Evolutionary conservation across 768 basidiomycete species (phyloP).

Genomic region (Boletus pseudopeckii): DNA sequence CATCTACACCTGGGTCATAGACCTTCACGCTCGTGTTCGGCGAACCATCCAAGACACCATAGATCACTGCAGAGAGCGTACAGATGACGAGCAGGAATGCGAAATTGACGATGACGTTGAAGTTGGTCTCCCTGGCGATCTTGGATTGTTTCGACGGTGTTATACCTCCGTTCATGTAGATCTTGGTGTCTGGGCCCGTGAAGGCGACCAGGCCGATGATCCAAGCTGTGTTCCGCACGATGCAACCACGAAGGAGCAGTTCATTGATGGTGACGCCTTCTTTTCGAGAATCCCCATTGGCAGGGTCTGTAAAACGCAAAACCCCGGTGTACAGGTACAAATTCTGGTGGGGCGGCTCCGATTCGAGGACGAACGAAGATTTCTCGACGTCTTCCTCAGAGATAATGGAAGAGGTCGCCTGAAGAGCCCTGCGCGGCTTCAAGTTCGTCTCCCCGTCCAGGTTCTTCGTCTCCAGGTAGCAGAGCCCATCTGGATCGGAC

Average conservation of each 20-base stretch:
- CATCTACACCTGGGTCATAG: conserved; percentile 67
- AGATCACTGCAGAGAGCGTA: conserved; percentile 67
- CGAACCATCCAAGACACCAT: conserved; percentile 64
- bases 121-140: conserved; percentile 98
- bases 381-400: conserved; percentile 91
- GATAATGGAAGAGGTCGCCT: conserved; percentile 67
- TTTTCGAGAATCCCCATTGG: conserved; percentile 49
- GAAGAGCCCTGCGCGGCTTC: conserved; percentile 77
- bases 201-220: conserved; percentile 91
- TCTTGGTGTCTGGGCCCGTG: conserved; percentile 90
- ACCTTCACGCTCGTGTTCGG: conserved; percentile 62
- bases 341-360: conserved; percentile 91
- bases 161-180: conserved; percentile 87
- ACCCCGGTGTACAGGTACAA: conserved; percentile 89
- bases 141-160: conserved; percentile 97
- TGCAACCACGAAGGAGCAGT: conserved; percentile 85
- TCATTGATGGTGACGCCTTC: conserved; percentile 89
- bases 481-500: conserved; percentile 86
- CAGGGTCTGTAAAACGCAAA: conserved; percentile 63
- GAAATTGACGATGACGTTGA: conserved; percentile 96
- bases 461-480: conserved; percentile 98
- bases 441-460: conserved; percentile 97
- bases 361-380: conserved; percentile 83
- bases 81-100: conserved; percentile 75
- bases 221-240: conserved; percentile 88